A percentile compares a stretch with the other conserved stretches of the same genome.
phyloP scores from a whole-genome alignment of 805 yeast species.

The Blastobotrys muscicola region DNA sequence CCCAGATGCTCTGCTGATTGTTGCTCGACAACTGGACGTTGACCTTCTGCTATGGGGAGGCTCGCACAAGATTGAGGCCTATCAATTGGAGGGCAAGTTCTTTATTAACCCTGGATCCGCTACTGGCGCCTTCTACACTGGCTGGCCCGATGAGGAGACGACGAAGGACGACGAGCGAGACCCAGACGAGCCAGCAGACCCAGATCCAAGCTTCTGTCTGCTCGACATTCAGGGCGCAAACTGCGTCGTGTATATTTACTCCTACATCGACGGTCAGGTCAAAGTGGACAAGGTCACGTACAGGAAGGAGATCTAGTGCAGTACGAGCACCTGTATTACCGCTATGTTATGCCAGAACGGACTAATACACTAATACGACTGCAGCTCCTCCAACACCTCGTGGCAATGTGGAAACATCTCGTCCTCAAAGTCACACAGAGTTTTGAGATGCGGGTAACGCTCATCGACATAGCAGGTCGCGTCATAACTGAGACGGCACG shows the following conservation, averaged over 20 bases:
- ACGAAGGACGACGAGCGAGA: slow-evolving; percentile 15
- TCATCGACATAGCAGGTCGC: too few relatives aligned
- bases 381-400: too few relatives aligned
- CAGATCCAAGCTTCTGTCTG: slow-evolving; percentile 82
- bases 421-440: too few relatives aligned
- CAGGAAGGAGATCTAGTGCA: slow-evolving; percentile 32
- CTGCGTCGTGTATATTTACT: slow-evolving; percentile 79
- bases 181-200: slow-evolving; percentile 15
- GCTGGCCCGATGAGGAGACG: slow-evolving; percentile 42
- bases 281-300: slow-evolving; percentile 82
- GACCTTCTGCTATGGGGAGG: slow-evolving; percentile 92
- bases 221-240: slow-evolving; percentile 73
- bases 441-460: too few relatives aligned
- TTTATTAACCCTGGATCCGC: slow-evolving; percentile 97
- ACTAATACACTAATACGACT: too few relatives aligned
- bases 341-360: too few relatives aligned
- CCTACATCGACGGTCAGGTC: slow-evolving; percentile 69
- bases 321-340: too few relatives aligned
- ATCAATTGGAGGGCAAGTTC: slow-evolving; percentile 82
- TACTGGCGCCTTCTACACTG: slow-evolving; percentile 77
- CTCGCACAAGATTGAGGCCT: slow-evolving; percentile 86
- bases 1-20: slow-evolving; percentile 68
- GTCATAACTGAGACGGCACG: too few relatives aligned
- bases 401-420: too few relatives aligned
- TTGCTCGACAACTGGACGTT: slow-evolving; percentile 86